These are phyloP conservation scores for Puccinia triticina DNA, from an alignment of 1,284 basidiomycete genomes.

Conservation along the genomic window DNA sequence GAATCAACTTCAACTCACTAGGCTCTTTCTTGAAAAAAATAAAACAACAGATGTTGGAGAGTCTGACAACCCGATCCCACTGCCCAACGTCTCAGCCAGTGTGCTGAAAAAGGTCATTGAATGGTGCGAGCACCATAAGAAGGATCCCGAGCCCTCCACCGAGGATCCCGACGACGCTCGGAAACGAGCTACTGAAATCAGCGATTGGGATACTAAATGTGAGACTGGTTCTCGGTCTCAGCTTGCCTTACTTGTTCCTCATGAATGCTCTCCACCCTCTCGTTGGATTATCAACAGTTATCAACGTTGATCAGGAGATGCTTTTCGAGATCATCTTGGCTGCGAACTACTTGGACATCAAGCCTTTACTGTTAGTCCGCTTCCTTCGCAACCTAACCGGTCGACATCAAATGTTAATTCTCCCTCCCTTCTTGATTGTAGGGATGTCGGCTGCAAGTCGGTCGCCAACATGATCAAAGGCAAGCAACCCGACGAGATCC, in stretches of 20 bases:
- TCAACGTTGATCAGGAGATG: conserved; percentile 66
- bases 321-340: conserved; percentile 98
- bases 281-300: conserved; percentile 25
- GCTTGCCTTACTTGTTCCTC: background rate
- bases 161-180: conserved; percentile 76
- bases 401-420: background rate
- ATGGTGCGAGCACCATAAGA: conserved; percentile 98
- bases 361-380: conserved; percentile 81
- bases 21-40: conserved; percentile 9
- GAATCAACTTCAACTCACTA: background rate
- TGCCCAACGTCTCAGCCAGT: conserved; percentile 93
- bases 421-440: conserved; percentile 59
- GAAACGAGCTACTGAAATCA: conserved; percentile 94
- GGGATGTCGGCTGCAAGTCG: conserved; percentile 99
- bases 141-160: conserved; percentile 86
- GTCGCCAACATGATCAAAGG: conserved; percentile 99
- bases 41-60: conserved; percentile 92
- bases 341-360: conserved; percentile 99
- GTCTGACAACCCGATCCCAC: conserved; percentile 83
- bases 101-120: conserved; percentile 98
- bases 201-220: conserved; percentile 94
- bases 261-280: background rate
- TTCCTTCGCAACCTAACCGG: background rate
- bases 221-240: background rate
- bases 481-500: conserved; percentile 93